Evolutionary conservation across 1,284 basidiomycete genomes (phyloP).

Genomic region (Tremellales sp.): DNA sequence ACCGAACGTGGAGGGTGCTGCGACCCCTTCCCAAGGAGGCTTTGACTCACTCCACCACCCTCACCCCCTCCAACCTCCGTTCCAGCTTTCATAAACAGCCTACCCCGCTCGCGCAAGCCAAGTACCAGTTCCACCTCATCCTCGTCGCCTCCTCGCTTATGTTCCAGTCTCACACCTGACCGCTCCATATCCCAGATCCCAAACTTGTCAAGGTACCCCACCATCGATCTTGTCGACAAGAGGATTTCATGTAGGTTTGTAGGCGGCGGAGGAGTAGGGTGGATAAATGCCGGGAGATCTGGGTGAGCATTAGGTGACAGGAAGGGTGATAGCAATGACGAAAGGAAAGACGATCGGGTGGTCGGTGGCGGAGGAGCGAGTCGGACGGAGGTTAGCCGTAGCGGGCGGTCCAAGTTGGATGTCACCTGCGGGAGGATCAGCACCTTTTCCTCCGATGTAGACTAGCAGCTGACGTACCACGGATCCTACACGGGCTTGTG

Average conservation of each 20-base stretch:
- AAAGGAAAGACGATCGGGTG: conserved; percentile 76
- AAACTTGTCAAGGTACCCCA: conserved; percentile 61
- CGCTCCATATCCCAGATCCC: conserved; percentile 70
- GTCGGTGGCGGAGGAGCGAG: conserved; percentile 65
- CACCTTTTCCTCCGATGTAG: not conserved
- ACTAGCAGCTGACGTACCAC: conserved; percentile 54
- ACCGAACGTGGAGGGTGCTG: not conserved
- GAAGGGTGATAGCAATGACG: conserved; percentile 68
- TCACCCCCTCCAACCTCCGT: conserved; percentile 95
- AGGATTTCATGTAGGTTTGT: conserved; percentile 63
- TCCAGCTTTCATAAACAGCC: conserved; percentile 76
- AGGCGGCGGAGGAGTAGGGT: conserved; percentile 40
- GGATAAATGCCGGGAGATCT: conserved; percentile 22
- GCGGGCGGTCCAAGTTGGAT: conserved; percentile 58
- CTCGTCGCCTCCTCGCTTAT: conserved; percentile 57
- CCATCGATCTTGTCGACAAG: conserved; percentile 62
- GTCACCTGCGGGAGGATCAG: conserved; percentile 54
- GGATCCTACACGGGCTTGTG: conserved; percentile 62
- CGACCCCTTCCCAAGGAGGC: too few species aligned
- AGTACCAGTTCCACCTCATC: conserved; percentile 85
- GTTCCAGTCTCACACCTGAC: conserved; percentile 60
- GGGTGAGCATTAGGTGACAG: conserved; percentile 42
- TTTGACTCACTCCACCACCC: conserved; percentile 71
- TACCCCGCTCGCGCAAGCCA: conserved; percentile 68
- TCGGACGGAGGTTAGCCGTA: conserved; percentile 69